A percentile compares a stretch with the other conserved stretches of the same genome.
Conservation (phyloP, 1,284 basidiomycete species). For the Cutaneotrichosporon cyanovorans region DNA sequence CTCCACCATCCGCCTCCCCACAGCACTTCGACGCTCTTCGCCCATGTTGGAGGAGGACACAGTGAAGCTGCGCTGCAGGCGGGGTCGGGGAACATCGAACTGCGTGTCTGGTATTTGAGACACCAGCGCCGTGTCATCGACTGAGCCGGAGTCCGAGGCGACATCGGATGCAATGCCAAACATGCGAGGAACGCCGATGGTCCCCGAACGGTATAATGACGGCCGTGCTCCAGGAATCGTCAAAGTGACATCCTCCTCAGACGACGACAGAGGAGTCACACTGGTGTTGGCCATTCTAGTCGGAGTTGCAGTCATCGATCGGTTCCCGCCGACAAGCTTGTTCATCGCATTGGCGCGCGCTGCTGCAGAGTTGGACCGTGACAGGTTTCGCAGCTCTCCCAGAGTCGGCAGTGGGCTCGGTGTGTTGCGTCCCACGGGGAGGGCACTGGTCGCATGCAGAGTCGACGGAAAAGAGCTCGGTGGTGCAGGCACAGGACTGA, state of each 20-base stretch:
- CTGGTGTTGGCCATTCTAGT: slow-evolving; percentile 10
- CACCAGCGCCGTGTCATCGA: not conserved
- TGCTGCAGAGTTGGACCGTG: slow-evolving; percentile 43
- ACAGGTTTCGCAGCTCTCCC: slow-evolving; percentile 37
- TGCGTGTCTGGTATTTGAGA: slow-evolving; percentile 11
- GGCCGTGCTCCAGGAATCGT: slow-evolving; percentile 14
- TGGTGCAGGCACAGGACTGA: slow-evolving; percentile 24
- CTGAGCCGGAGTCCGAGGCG: not conserved
- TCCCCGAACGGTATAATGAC: slow-evolving; percentile 29
- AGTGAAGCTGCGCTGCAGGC: slow-evolving; percentile 42
- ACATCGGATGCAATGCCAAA: slow-evolving; percentile 13
- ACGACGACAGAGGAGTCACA: slow-evolving; percentile 5
- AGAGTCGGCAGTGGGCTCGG: slow-evolving; percentile 41
- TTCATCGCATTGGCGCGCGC: slow-evolving; percentile 43
- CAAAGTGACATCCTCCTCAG: slow-evolving; percentile 19
- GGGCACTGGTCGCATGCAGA: slow-evolving; percentile 6
- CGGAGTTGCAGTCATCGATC: slow-evolving; percentile 8
- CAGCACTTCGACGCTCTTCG: slow-evolving; percentile 44
- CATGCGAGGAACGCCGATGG: slow-evolving; percentile 29
- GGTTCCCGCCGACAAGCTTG: slow-evolving; percentile 40
- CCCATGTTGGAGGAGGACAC: slow-evolving; percentile 43
- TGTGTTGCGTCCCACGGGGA: slow-evolving; percentile 26
- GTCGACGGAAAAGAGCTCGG: slow-evolving; percentile 14
- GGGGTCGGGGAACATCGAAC: slow-evolving; percentile 27
- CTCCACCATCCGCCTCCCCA: slow-evolving; percentile 45